Evolutionary conservation across 1,284 basidiomycete genomes (phyloP).

Genomic region (Heimioporus punctisporus): DNA sequence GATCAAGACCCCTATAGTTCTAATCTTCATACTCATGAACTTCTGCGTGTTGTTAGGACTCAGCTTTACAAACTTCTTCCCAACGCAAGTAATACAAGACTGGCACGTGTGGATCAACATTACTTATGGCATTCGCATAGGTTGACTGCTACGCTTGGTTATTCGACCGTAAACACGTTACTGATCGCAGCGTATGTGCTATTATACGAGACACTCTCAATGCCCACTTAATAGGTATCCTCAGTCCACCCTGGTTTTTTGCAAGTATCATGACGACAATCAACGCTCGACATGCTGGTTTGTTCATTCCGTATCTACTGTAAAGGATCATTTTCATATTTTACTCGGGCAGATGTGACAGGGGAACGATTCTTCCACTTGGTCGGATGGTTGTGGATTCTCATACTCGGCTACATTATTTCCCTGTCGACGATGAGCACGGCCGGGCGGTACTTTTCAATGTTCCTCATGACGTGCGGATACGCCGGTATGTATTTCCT

Average conservation of each 20-base stretch:
- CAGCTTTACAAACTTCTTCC: slow-evolving; percentile 78
- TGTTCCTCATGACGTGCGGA: slow-evolving; percentile 67
- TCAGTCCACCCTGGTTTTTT: slow-evolving; percentile 66
- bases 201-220: no score
- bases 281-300: slow-evolving; percentile 70
- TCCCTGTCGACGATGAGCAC: slow-evolving; percentile 54
- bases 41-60: slow-evolving; percentile 58
- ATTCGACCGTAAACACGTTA: slow-evolving; percentile 57
- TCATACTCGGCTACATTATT: slow-evolving; percentile 65
- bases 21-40: slow-evolving; percentile 57
- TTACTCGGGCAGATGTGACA: slow-evolving; percentile 58
- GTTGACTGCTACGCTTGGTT: slow-evolving; percentile 68
- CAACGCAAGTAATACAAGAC: slow-evolving; percentile 48
- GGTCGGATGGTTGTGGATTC: slow-evolving; percentile 58
- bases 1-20: slow-evolving; percentile 63
- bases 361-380: slow-evolving; percentile 76
- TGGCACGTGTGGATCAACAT: no score
- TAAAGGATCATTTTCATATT: no score
- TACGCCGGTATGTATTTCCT: slow-evolving; percentile 52
- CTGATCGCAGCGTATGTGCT: slow-evolving; percentile 56
- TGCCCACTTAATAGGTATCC: no score
- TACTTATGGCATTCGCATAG: slow-evolving; percentile 39
- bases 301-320: not conserved
- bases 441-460: slow-evolving; percentile 59
- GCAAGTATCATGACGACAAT: slow-evolving; percentile 54